Evolutionary conservation across 805 yeast genomes (phyloP), one percentile per base, ranked within the genome.

Genomic region (Kurtzmaniella cleridarum): DNA sequence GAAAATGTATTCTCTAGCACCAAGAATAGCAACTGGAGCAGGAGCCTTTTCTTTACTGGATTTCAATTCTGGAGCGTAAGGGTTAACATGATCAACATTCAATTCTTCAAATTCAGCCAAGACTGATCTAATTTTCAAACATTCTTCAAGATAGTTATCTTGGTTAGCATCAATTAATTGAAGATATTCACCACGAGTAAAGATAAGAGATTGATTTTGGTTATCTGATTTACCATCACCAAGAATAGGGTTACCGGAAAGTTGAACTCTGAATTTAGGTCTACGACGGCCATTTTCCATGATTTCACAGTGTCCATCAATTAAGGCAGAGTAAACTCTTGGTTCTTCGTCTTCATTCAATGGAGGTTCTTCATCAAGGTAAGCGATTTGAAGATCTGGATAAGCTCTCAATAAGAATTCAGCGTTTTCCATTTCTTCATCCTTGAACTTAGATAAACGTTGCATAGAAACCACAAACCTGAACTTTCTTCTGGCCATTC

Each of bases 221-320:
- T 85, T 85, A 59, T 85, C 95, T 24, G 89, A 76, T 57, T 84
- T 84, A 41, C 95, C 95, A 57, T 84, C 93, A 35, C 95, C 95
- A 43, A 85, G 69, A 39, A 84, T 81, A 35, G 95, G 95, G 55
- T 84, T 78, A 13, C 95, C 95, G 11, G 90, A 80, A 32, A 85
- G 67, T 48, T 67, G 75, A 34, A 85, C 73, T 48, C 79, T 67
- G 50, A 79, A 79, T 48, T 78, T 77, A 24, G 87, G 87, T 42
- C 67, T 65, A 45, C 84, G 64, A 42, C 69, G 53, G 9, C 88
- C 87, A 47, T 72, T 67, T 34, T 73, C 79, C 35, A 74, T 51
- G 36, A 81, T 68, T 40, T 75, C 78, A 53, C 88, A 81, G 42
- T 73, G 71, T 30, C 86, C 85, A 64, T 85, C 95, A 51, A 85